These are phyloP conservation scores for Bombardia bombarda DNA, from an alignment of 495 filamentous ascomycete genomes.

Conservation along the genomic window DNA sequence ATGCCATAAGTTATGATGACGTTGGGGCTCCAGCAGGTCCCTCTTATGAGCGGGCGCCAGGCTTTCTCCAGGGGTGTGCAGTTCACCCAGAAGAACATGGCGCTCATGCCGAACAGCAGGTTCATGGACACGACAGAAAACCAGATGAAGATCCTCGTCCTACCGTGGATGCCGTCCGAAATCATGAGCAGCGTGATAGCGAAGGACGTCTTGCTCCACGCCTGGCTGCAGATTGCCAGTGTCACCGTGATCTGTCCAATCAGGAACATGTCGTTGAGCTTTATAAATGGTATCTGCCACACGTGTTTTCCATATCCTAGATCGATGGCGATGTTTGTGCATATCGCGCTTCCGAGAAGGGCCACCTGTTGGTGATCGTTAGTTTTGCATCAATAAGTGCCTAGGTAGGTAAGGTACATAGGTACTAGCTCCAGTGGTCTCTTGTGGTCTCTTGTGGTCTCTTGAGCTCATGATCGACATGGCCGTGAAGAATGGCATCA, in stretches of 20 bases:
- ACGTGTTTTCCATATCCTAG: slow-evolving; percentile 22
- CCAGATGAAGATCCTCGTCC: slow-evolving; percentile 16
- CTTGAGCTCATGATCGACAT: too few relatives aligned
- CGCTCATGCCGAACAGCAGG: slow-evolving; percentile 26
- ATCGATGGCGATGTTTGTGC: slow-evolving; percentile 13
- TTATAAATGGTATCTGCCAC: slow-evolving; percentile 13
- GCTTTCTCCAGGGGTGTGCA: slow-evolving; percentile 29
- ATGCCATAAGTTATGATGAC: slow-evolving; percentile 14
- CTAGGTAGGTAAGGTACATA: too few relatives aligned
- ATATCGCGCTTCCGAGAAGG: slow-evolving; percentile 12
- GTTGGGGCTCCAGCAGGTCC: slow-evolving; percentile 26
- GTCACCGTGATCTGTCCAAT: slow-evolving; percentile 17
- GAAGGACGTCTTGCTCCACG: slow-evolving; percentile 28
- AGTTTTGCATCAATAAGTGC: too few relatives aligned
- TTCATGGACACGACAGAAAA: slow-evolving; percentile 29
- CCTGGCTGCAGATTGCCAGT: slow-evolving; percentile 16
- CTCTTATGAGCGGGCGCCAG: slow-evolving; percentile 20
- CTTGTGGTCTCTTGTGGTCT: too few relatives aligned
- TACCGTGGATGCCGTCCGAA: slow-evolving; percentile 16
- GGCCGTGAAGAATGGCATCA: not conserved
- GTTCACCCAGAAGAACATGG: slow-evolving; percentile 31
- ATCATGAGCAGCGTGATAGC: slow-evolving; percentile 19
- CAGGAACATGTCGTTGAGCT: slow-evolving; percentile 15
- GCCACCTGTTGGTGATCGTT: slow-evolving; percentile 4
- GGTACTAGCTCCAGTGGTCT: too few relatives aligned